Percentiles rank a stretch among this genome's conserved stretches.
These are phyloP conservation scores for Podaxis pistillaris DNA, from an alignment of 768 basidiomycete species.

Conservation along the genomic window DNA sequence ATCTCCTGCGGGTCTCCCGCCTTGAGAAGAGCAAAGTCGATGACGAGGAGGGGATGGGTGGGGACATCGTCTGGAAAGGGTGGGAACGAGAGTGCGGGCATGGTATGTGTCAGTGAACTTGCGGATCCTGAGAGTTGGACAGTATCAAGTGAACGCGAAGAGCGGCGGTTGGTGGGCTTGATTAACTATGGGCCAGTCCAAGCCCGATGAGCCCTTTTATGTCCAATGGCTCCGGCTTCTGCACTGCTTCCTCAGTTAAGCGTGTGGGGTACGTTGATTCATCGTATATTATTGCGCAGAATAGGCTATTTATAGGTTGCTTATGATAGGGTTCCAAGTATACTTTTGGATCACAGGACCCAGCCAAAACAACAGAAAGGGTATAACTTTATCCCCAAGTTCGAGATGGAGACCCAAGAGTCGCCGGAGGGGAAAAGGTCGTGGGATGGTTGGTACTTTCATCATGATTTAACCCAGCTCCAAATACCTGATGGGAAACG, in stretches of 20 bases:
- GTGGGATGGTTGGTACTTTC: background rate
- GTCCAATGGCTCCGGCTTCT: background rate
- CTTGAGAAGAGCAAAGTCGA: slow-evolving; percentile 52
- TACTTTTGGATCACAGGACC: background rate
- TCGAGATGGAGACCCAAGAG: background rate
- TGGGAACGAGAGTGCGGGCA: slow-evolving; percentile 26
- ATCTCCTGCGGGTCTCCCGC: slow-evolving; percentile 41
- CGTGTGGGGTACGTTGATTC: background rate
- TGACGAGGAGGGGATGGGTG: slow-evolving; percentile 52
- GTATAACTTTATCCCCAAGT: background rate
- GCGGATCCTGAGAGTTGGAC: background rate
- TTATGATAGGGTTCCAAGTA: background rate
- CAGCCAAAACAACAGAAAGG: background rate
- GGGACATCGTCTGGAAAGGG: slow-evolving; percentile 52
- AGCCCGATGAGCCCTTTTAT: background rate
- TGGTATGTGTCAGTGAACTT: slow-evolving; percentile 1
- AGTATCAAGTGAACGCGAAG: background rate
- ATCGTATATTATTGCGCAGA: background rate
- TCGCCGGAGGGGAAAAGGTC: background rate
- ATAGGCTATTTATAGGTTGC: background rate
- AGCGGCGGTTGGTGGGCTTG: background rate
- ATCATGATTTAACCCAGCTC: background rate
- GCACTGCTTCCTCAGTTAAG: background rate
- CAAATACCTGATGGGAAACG: background rate
- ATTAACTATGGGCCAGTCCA: background rate